These are phyloP conservation scores for Phytophthora meadii DNA, from an alignment of 352 stramenopile species.

Conservation along the genomic window DNA sequence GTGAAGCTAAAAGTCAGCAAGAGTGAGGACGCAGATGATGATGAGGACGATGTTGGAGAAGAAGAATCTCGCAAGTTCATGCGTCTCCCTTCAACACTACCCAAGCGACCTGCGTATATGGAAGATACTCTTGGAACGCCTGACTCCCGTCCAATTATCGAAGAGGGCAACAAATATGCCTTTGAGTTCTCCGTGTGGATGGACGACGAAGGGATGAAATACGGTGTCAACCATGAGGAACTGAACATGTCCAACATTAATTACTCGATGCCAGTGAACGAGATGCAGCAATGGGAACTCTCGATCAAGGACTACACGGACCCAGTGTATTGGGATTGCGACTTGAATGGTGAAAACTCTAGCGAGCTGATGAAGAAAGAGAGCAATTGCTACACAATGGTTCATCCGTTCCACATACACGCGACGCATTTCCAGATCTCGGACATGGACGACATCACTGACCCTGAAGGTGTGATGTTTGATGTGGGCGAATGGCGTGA, in stretches of 20 bases:
- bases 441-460: conserved; percentile 43
- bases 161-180: conserved; percentile 55
- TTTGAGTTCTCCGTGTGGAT: conserved; percentile 85
- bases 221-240: conserved; percentile 70
- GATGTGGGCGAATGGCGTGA: conserved; percentile 76
- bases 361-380: conserved; percentile 19
- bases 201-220: conserved; percentile 51
- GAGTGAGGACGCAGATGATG: conserved; percentile 4
- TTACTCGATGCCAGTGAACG: conserved; percentile 73
- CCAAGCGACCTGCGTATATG: conserved; percentile 72
- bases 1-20: conserved; percentile 54
- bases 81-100: conserved; percentile 44
- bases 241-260: conserved; percentile 56
- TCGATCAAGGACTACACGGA: conserved; percentile 63
- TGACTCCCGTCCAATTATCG: conserved; percentile 30
- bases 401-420: conserved; percentile 85
- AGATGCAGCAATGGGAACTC: conserved; percentile 75
- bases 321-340: conserved; percentile 36
- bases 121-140: conserved; percentile 29
- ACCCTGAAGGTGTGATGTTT: conserved; percentile 68
- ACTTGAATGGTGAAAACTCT: conserved; percentile 37
- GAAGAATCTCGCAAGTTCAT: conserved; percentile 23
- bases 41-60: conserved; percentile 24
- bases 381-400: conserved; percentile 70
- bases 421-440: conserved; percentile 77